Evolutionary conservation across 352 stramenopile genomes (phyloP), one percentile per base, ranked within the genome.

Genomic region (Pythium rhizo-oryzae): DNA sequence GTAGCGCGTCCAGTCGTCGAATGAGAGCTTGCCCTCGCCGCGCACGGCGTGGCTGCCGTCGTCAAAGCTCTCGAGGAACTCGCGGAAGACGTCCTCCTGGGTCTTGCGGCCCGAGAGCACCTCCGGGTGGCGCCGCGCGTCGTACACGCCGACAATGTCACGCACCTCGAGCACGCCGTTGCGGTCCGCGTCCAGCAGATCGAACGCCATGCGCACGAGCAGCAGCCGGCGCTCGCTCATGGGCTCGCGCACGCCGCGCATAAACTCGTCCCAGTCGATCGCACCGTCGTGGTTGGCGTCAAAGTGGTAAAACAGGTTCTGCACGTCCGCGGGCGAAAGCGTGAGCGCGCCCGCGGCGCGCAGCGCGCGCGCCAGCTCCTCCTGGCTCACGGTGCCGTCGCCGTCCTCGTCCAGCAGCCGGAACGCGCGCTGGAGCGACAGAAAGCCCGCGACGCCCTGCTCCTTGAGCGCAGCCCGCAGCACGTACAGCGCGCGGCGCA

Each of bases 171-270:
- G 71, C 37, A 92, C 69, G 16, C 90, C 90, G 57, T 85, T 92
- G 50, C 75, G 72, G 43, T 90, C 82, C 30, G 78, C 89, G 69
- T 98, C 93, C 37, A 98, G 78, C 9, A 87, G 50, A 30, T 93
- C 82, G 56, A 98, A 98, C 30, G 92, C 93, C 75, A 90, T 82
- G 62, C 85, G 82, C 16, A 98, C 88, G 21, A 97, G 78, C 21
- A 85, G 62, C 59, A 94, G 72, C 13, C 94, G 84, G 1, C 80
- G 72, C 16, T 89, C 68, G 56, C 80, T 96, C 80, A 98, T 91
- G 19, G 87, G 85, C 37, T 94, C 90, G 7, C 90, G 75, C 1
- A 98, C 62, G 16, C 85, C 91, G 8, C 78, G 49, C 43, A 98
- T 65, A 56, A 98, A 97, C 66, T 98, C 93, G 18, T 75, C 71